Conservation (phyloP, 208 protist species). For the Acanthamoeba lenticulata region DNA sequence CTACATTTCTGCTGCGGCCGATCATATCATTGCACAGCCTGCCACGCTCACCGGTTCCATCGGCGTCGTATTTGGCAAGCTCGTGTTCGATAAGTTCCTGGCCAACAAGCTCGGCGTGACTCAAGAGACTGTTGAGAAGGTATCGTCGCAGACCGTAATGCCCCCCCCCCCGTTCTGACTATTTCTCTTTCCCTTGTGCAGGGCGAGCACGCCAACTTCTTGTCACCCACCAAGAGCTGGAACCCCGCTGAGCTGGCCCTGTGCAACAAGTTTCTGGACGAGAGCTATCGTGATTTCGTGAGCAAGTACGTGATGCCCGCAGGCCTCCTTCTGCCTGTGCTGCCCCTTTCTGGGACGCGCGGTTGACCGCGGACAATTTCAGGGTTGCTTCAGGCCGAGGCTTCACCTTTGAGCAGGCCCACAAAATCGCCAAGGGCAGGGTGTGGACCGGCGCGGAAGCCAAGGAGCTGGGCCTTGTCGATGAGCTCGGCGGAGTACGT, state of each 20-base stretch:
- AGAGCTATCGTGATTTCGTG: neutral
- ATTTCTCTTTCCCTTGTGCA: neutral
- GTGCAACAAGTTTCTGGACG: neutral
- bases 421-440: conserved; percentile 56
- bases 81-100: conserved; percentile 34
- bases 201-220: conserved; percentile 4
- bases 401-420: conserved; percentile 33
- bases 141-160: neutral
- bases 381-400: conserved; percentile 24
- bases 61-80: conserved; percentile 21
- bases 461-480: conserved; percentile 19
- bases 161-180: neutral
- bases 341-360: no score
- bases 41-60: conserved; percentile 59
- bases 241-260: neutral
- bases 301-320: neutral
- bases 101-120: conserved; percentile 27
- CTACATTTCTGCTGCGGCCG: conserved; percentile 20
- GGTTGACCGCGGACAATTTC: no score
- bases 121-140: conserved; percentile 33
- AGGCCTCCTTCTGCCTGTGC: neutral
- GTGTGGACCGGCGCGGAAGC: conserved; percentile 34
- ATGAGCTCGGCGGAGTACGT: conserved; percentile 61
- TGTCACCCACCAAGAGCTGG: neutral
- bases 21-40: conserved; percentile 36